A percentile compares a stretch with the other conserved stretches of the same genome.
These are phyloP conservation scores for Glebionis coronaria DNA, from an alignment of 129 eudicot species.

Conservation along the genomic window DNA sequence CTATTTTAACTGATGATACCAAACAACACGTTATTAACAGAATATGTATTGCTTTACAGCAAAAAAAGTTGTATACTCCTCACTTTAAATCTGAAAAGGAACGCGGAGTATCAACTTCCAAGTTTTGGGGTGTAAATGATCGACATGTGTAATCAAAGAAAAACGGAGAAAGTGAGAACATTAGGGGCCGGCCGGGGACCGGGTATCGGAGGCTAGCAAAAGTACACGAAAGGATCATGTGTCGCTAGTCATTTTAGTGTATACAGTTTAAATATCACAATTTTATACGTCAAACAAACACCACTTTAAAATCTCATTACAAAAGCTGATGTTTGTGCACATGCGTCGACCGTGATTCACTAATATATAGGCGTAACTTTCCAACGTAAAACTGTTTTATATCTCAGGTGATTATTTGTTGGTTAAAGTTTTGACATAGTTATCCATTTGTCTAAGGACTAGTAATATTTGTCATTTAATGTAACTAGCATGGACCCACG, in stretches of 20 bases:
- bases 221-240: neutral
- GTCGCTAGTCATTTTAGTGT: conserved; percentile 1
- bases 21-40: neutral
- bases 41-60: neutral
- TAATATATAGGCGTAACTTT: neutral
- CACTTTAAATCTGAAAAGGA: neutral
- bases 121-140: neutral
- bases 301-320: neutral
- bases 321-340: neutral
- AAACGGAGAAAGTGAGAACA: neutral
- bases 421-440: too few relatives aligned
- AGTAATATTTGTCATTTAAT: too few relatives aligned
- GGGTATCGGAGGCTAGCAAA: neutral
- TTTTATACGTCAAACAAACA: conserved; percentile 5
- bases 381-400: neutral
- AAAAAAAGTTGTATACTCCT: neutral
- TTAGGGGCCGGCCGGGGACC: neutral
- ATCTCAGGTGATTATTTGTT: neutral
- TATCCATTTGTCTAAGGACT: too few relatives aligned
- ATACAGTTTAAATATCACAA: conserved; percentile 18
- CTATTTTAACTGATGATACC: neutral
- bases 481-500: too few relatives aligned
- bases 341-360: neutral
- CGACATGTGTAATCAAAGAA: conserved; percentile 17
- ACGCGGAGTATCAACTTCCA: conserved; percentile 20